Evolutionary conservation across 23 red algal genomes (phyloP).

Genomic region (Gracilaria caudata): DNA sequence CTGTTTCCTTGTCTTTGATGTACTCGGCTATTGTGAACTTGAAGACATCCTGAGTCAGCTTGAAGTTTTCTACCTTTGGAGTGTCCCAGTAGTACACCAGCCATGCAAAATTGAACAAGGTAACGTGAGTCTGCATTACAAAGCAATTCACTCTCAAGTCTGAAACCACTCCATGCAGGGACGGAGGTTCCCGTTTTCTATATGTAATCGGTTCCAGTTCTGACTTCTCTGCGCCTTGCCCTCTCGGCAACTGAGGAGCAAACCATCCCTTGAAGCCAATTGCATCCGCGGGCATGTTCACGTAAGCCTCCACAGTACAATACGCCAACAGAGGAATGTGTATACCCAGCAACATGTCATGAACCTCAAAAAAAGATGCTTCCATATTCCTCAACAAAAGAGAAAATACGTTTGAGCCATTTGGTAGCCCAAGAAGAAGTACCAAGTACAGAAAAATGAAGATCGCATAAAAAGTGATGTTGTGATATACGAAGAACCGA

Average conservation of each 20-base stretch:
- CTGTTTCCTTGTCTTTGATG: constrained; percentile 75
- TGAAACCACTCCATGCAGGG: constrained; percentile 65
- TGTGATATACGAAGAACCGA: constrained; percentile 91
- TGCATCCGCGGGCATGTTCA: constrained; percentile 83
- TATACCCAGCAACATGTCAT: constrained; percentile 68
- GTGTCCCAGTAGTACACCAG: constrained; percentile 86
- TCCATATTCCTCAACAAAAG: constrained; percentile 33
- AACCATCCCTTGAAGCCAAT: constrained; percentile 80
- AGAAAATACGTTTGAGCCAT: constrained; percentile 59
- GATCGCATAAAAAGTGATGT: constrained; percentile 71
- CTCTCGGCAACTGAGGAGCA: constrained; percentile 56
- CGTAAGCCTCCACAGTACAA: constrained; percentile 63
- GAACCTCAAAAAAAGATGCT: constrained; percentile 64
- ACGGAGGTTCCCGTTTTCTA: constrained; percentile 72
- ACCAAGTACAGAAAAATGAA: constrained; percentile 63
- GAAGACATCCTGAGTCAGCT: constrained; percentile 74
- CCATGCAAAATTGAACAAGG: constrained; percentile 90
- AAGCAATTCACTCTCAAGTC: constrained; percentile 83
- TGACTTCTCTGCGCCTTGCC: constrained; percentile 27
- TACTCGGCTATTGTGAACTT: constrained; percentile 58
- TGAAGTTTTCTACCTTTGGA: constrained; percentile 82
- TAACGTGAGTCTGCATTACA: constrained; percentile 86
- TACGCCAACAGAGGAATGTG: constrained; percentile 71
- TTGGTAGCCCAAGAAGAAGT: constrained; percentile 53
- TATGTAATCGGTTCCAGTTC: constrained; percentile 86